Percentiles rank a stretch among this genome's conserved stretches.
Evolutionary conservation across 1,139 yeast species (phyloP).

Genomic region (Hyphopichia buzzinii): DNA sequence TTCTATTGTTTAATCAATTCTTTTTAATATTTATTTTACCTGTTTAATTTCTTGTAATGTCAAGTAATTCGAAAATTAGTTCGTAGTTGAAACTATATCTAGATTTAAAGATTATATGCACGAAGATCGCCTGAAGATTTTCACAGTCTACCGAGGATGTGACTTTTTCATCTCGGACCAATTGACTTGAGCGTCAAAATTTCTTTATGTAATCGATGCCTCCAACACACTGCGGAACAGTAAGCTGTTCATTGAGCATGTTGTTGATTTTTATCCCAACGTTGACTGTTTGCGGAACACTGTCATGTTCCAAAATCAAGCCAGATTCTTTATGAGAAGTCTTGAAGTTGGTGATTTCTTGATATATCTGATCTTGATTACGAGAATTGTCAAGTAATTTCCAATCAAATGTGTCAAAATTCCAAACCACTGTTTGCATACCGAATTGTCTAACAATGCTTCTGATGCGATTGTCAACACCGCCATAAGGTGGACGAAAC

Average conservation of each 20-base stretch:
- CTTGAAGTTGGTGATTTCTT: slow-evolving; percentile 57
- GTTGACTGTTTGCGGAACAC: slow-evolving; percentile 61
- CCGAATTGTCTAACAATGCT: slow-evolving; percentile 82
- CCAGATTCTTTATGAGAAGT: slow-evolving; percentile 45
- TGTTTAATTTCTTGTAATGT: too few relatives aligned
- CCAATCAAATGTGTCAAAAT: slow-evolving; percentile 92
- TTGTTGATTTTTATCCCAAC: slow-evolving; percentile 59
- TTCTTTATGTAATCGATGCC: slow-evolving; percentile 49
- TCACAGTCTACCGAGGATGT: too few relatives aligned
- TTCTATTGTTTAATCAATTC: too few relatives aligned
- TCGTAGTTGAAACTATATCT: too few relatives aligned
- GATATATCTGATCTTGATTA: slow-evolving; percentile 49
- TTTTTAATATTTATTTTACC: too few relatives aligned
- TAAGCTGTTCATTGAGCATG: slow-evolving; percentile 55
- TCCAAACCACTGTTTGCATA: slow-evolving; percentile 87
- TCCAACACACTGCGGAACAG: slow-evolving; percentile 82
- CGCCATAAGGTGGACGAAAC: slow-evolving; percentile 97
- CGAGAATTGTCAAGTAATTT: slow-evolving; percentile 48
- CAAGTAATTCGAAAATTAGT: too few relatives aligned
- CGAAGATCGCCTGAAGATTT: too few relatives aligned
- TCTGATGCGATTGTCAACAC: slow-evolving; percentile 82
- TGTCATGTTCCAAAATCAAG: slow-evolving; percentile 82
- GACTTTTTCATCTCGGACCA: too few relatives aligned
- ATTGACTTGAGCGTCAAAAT: too few relatives aligned
- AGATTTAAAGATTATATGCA: too few relatives aligned